A percentile compares a stretch with the other conserved stretches of the same genome.
Evolutionary conservation across 306 rosid genomes (phyloP).

Genomic region (Astragalus membranaceus): DNA sequence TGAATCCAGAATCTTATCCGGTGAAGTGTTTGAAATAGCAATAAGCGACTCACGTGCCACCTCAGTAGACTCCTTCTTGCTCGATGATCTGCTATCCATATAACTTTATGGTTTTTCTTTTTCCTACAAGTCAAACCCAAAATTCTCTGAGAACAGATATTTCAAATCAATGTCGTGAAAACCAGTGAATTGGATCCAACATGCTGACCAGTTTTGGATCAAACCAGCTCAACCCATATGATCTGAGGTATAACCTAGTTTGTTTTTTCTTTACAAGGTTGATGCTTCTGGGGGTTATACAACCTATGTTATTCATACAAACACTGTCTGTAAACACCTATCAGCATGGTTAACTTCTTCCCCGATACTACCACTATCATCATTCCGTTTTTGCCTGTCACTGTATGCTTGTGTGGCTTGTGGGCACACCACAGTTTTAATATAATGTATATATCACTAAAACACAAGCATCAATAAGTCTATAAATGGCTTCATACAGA

Average conservation of each 20-base stretch:
- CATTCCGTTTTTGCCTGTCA: neutral
- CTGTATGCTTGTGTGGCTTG: neutral
- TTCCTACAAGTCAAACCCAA: slow-evolving; percentile 30
- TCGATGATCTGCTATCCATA: slow-evolving; percentile 40
- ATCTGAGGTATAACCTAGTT: neutral
- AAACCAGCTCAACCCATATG: neutral
- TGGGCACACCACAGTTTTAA: neutral
- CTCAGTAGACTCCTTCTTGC: slow-evolving; percentile 26
- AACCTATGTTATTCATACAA: neutral
- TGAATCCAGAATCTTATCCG: slow-evolving; percentile 23
- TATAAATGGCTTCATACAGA: slow-evolving; percentile 2
- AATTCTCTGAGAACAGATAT: slow-evolving; percentile 16
- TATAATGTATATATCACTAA: neutral
- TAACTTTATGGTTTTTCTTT: slow-evolving; percentile 22
- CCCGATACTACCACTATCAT: neutral
- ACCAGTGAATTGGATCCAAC: neutral
- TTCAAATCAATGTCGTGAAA: neutral
- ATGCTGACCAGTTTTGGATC: neutral
- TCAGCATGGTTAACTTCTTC: neutral
- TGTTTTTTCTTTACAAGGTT: neutral
- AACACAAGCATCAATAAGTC: neutral
- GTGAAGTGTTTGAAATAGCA: slow-evolving; percentile 31
- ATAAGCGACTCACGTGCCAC: slow-evolving; percentile 44
- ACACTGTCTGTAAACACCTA: neutral
- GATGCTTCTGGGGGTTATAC: too few relatives aligned